Evolutionary conservation across 257 asterid genomes (phyloP).

Genomic region (Catharanthus roseus): DNA sequence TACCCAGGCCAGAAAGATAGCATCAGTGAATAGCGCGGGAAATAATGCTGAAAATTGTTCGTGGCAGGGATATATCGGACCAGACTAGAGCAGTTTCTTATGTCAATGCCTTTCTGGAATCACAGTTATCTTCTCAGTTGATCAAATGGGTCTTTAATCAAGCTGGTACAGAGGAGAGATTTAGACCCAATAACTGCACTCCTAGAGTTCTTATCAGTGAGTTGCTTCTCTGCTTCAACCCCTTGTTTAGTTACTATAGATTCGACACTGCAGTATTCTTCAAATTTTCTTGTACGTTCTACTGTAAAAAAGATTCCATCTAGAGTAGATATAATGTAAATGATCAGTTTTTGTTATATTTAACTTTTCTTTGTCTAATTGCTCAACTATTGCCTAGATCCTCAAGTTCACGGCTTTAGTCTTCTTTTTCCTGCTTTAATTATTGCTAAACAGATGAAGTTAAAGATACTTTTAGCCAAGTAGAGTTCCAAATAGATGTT

Average conservation of each 20-base stretch:
- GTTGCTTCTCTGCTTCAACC: slow-evolving; percentile 24
- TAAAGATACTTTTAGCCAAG: background rate
- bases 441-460: background rate
- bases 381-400: background rate
- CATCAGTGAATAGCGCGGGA: slow-evolving; percentile 10
- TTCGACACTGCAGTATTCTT: slow-evolving; percentile 4
- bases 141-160: slow-evolving; percentile 42
- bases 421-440: background rate
- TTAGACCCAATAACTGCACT: slow-evolving; percentile 30
- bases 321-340: too few species aligned
- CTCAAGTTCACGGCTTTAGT: background rate
- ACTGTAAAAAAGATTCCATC: background rate
- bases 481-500: background rate
- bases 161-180: slow-evolving; percentile 32
- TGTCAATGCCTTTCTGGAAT: slow-evolving; percentile 46
- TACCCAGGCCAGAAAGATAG: slow-evolving; percentile 14
- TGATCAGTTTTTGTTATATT: too few species aligned
- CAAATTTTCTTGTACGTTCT: background rate
- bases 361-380: background rate
- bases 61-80: slow-evolving; percentile 52
- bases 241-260: slow-evolving; percentile 9
- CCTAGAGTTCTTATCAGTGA: slow-evolving; percentile 68
- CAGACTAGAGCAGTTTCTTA: slow-evolving; percentile 44
- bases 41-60: slow-evolving; percentile 27
- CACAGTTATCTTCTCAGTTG: slow-evolving; percentile 50